Evolutionary conservation across 352 stramenopile species (phyloP).

Genomic region (Pythium coloratum): DNA sequence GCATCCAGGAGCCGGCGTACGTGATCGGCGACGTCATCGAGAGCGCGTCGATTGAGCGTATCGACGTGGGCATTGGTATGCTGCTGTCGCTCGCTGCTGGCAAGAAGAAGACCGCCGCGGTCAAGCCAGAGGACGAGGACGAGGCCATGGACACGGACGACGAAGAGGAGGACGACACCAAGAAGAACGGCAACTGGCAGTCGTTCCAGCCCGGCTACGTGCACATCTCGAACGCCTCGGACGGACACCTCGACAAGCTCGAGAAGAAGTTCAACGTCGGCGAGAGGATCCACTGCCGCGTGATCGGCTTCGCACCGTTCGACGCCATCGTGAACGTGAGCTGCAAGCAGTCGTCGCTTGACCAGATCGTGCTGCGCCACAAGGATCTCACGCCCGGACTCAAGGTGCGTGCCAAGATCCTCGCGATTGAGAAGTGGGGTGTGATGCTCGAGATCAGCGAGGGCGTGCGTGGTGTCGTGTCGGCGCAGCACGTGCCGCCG

Average conservation of each 20-base stretch:
- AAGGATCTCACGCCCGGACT: slow-evolving; percentile 72
- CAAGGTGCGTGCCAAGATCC: slow-evolving; percentile 78
- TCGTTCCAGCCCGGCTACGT: slow-evolving; percentile 81
- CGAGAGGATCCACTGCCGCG: slow-evolving; percentile 60
- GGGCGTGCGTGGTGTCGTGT: slow-evolving; percentile 76
- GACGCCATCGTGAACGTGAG: slow-evolving; percentile 84
- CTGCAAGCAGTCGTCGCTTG: slow-evolving; percentile 76
- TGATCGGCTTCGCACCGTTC: slow-evolving; percentile 85
- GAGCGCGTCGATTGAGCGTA: slow-evolving; percentile 69
- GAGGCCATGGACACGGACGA: slow-evolving; percentile 57
- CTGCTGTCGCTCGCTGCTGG: slow-evolving; percentile 61
- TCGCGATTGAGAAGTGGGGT: slow-evolving; percentile 80
- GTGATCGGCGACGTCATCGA: slow-evolving; percentile 77
- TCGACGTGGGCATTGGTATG: slow-evolving; percentile 87
- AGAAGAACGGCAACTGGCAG: slow-evolving; percentile 67
- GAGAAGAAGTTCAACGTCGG: slow-evolving; percentile 84
- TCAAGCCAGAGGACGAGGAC: slow-evolving; percentile 24
- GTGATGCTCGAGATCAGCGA: slow-evolving; percentile 87
- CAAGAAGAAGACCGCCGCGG: slow-evolving; percentile 32
- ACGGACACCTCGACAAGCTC: slow-evolving; percentile 85
- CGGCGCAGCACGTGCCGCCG: slow-evolving; percentile 71
- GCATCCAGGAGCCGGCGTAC: slow-evolving; percentile 49
- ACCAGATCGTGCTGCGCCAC: slow-evolving; percentile 76
- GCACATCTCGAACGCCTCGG: slow-evolving; percentile 86
- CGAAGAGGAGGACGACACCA: slow-evolving; percentile 33